Percentiles rank a stretch among this genome's conserved stretches.
Conservation (phyloP, 345 rosid species). For the Chamaenerion angustifolium region DNA sequence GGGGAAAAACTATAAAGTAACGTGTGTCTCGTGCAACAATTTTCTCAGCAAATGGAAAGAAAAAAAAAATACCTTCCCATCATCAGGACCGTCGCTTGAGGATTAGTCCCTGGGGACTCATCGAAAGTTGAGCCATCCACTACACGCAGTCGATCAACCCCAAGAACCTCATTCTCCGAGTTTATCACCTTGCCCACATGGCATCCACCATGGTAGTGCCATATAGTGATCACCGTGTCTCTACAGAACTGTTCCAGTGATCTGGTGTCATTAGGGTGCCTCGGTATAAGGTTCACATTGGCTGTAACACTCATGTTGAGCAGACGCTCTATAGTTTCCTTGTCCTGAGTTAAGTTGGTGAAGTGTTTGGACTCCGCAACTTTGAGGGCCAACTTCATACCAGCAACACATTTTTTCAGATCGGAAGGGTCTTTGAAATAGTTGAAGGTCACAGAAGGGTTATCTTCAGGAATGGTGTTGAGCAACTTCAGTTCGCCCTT, state of each 20-base stretch:
- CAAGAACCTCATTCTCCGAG: conserved; percentile 41
- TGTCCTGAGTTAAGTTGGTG: conserved; percentile 42
- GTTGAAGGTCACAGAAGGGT: conserved; percentile 83
- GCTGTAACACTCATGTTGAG: conserved; percentile 62
- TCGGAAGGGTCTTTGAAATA: conserved; percentile 74
- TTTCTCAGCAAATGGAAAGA: no score
- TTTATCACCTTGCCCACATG: conserved; percentile 72
- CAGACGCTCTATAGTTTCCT: conserved; percentile 38
- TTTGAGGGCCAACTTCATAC: conserved; percentile 44
- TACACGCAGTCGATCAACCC: conserved; percentile 52
- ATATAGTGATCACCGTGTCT: conserved; percentile 86
- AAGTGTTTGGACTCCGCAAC: conserved; percentile 50
- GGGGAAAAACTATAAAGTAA: no score
- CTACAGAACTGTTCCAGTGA: conserved; percentile 89
- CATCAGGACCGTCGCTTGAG: conserved; percentile 94
- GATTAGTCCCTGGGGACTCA: conserved; percentile 93
- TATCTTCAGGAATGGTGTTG: conserved; percentile 59
- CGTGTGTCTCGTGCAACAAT: no score
- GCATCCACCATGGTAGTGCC: conserved; percentile 98
- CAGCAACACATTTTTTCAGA: conserved; percentile 57
- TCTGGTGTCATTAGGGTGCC: conserved; percentile 59
- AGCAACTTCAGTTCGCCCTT: conserved; percentile 53
- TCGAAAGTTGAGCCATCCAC: conserved; percentile 72
- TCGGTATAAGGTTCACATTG: conserved; percentile 71
- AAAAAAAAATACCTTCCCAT: conserved; percentile 91